Evolutionary conservation across 1,284 basidiomycete species (phyloP).

Genomic region (Rhizoctonia solani): DNA sequence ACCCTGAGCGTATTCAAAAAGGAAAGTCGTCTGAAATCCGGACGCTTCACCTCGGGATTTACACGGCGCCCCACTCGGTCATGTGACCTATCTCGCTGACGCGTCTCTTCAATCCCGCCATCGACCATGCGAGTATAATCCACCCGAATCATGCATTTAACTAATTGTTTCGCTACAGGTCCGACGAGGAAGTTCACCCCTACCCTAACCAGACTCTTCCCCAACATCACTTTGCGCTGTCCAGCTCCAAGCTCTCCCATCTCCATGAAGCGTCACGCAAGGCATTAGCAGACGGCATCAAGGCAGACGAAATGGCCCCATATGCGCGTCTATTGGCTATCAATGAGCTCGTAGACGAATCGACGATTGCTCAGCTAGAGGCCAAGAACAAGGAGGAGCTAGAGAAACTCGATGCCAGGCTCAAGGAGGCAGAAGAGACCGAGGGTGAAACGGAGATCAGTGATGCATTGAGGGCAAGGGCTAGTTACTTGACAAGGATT

Average conservation of each 20-base stretch:
- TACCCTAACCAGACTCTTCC: constrained; percentile 83
- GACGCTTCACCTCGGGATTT: constrained; percentile 36
- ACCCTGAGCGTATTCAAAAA: constrained; percentile 3
- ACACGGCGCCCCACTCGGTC: constrained; percentile 22
- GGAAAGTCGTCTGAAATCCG: no score
- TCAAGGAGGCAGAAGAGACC: constrained; percentile 86
- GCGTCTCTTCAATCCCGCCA: constrained; percentile 27
- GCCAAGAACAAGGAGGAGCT: constrained; percentile 78
- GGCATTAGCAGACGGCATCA: constrained; percentile 74
- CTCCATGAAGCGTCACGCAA: constrained; percentile 70
- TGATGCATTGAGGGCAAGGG: constrained; percentile 83
- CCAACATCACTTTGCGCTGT: constrained; percentile 76
- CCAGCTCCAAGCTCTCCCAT: constrained; percentile 60
- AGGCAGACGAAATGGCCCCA: constrained; percentile 90
- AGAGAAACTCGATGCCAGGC: constrained; percentile 73
- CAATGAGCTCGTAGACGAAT: constrained; percentile 52
- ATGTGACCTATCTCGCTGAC: constrained; percentile 34
- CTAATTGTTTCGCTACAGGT: neutral
- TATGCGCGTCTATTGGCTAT: constrained; percentile 54
- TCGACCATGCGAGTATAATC: constrained; percentile 21
- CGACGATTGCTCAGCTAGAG: constrained; percentile 71
- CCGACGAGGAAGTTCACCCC: constrained; percentile 78
- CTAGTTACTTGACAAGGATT: constrained; percentile 85
- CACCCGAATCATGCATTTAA: neutral
- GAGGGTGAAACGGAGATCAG: constrained; percentile 94